A percentile compares a stretch with the other conserved stretches of the same genome.
Conservation (phyloP, 768 basidiomycete genomes). For the Kwoniella dejecticola region DNA sequence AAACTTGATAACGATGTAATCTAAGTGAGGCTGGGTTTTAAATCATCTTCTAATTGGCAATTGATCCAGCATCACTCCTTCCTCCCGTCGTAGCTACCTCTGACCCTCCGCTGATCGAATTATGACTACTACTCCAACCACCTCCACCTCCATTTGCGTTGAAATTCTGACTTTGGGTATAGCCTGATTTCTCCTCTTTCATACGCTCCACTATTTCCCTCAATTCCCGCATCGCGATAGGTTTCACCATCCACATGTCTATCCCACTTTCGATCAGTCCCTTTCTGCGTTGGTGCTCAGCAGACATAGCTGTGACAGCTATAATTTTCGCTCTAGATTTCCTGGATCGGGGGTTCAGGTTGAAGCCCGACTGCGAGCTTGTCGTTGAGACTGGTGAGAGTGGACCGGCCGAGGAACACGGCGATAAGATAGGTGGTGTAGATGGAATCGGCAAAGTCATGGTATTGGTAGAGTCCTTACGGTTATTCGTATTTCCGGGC, state of each 20-base stretch:
- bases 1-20: too few species aligned
- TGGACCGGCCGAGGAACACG: neutral
- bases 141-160: too few species aligned
- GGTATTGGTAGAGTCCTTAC: neutral
- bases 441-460: neutral
- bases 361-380: too few species aligned
- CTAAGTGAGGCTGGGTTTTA: too few species aligned
- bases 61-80: neutral
- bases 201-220: conserved; percentile 18
- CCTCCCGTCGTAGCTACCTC: neutral
- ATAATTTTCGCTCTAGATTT: conserved; percentile 34
- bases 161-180: neutral
- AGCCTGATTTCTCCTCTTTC: conserved; percentile 22
- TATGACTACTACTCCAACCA: neutral
- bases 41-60: too few species aligned
- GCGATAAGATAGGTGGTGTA: conserved; percentile 8
- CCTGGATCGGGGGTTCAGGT: neutral
- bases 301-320: conserved; percentile 50
- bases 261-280: conserved; percentile 47
- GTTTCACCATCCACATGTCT: conserved; percentile 37
- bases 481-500: neutral
- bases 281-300: conserved; percentile 33
- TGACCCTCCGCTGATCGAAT: neutral
- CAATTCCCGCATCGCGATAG: conserved; percentile 26
- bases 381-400: neutral